Evolutionary conservation across 177 flowering plant species (phyloP).

Genomic region (Vitis hybrid): DNA sequence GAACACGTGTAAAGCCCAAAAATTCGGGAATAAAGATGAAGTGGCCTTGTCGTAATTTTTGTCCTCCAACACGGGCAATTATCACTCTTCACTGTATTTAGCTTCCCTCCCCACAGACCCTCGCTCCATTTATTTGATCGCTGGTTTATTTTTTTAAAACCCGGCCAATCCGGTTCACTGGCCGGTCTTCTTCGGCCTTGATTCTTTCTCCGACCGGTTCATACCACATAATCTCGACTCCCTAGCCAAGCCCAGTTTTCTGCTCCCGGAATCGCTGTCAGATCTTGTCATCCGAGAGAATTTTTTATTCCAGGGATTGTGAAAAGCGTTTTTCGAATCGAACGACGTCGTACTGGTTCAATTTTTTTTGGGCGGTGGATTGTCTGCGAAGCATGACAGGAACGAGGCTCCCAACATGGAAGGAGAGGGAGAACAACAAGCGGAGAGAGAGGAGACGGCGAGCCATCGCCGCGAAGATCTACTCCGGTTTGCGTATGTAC

Average conservation of each 20-base stretch:
- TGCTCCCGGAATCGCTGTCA: no score
- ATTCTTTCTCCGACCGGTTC: neutral
- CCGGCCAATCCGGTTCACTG: slow-evolving; percentile 8
- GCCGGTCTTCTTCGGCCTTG: neutral
- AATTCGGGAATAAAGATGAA: slow-evolving; percentile 16
- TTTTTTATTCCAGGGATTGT: no score
- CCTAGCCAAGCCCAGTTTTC: no score
- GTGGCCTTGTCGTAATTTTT: slow-evolving; percentile 19
- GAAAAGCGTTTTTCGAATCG: no score
- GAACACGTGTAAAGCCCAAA: slow-evolving; percentile 30
- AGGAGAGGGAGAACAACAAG: slow-evolving; percentile 92
- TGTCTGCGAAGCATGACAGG: slow-evolving; percentile 58
- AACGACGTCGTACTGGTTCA: no score
- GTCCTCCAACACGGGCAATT: neutral
- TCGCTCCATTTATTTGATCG: slow-evolving; percentile 1
- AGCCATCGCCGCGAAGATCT: slow-evolving; percentile 95
- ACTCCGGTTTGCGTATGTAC: slow-evolving; percentile 69
- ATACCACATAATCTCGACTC: no score
- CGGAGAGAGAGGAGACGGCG: slow-evolving; percentile 74
- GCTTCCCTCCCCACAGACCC: slow-evolving; percentile 19
- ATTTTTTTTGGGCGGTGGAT: neutral
- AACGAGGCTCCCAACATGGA: slow-evolving; percentile 86
- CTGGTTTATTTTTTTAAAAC: neutral
- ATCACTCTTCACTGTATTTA: slow-evolving; percentile 7
- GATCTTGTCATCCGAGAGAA: no score